phyloP scores from a whole-genome alignment of 1,139 yeast species.

The Candida pseudocylindracea region DNA sequence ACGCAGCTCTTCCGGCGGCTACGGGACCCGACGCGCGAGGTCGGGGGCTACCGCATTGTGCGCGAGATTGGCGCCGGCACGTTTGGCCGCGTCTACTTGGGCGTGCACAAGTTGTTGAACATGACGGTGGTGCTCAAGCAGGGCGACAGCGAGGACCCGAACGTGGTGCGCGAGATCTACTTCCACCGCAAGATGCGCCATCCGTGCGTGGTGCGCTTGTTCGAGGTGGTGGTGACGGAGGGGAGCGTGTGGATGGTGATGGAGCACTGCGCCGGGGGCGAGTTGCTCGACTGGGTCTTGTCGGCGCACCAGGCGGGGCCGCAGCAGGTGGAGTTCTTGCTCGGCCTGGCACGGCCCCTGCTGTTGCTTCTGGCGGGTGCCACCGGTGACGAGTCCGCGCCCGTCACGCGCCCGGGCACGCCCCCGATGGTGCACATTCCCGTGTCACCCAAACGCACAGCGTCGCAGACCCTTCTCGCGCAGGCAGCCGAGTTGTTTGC shows the following conservation, averaged over 20 bases:
- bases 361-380: no score
- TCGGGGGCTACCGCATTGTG: slow-evolving; percentile 42
- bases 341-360: no score
- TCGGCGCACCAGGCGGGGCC: slow-evolving; percentile 20
- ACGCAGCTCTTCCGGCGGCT: no score
- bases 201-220: slow-evolving; percentile 64
- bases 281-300: slow-evolving; percentile 44
- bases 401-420: no score
- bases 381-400: no score
- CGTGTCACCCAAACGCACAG: no score
- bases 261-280: slow-evolving; percentile 84
- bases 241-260: slow-evolving; percentile 65
- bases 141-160: slow-evolving; percentile 66
- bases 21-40: no score
- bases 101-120: slow-evolving; percentile 50
- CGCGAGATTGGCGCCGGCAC: slow-evolving; percentile 76
- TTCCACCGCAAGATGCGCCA: slow-evolving; percentile 73
- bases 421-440: no score
- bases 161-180: slow-evolving; percentile 79
- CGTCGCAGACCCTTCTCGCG: no score
- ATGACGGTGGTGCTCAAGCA: slow-evolving; percentile 71
- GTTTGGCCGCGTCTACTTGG: slow-evolving; percentile 80
- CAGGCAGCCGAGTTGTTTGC: slow-evolving; percentile 21
- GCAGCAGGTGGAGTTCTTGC: slow-evolving; percentile 8
- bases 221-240: slow-evolving; percentile 48